phyloP scores from a whole-genome alignment of 371 early-diverging fungal genomes.

The Conidiobolus incongruus region DNA sequence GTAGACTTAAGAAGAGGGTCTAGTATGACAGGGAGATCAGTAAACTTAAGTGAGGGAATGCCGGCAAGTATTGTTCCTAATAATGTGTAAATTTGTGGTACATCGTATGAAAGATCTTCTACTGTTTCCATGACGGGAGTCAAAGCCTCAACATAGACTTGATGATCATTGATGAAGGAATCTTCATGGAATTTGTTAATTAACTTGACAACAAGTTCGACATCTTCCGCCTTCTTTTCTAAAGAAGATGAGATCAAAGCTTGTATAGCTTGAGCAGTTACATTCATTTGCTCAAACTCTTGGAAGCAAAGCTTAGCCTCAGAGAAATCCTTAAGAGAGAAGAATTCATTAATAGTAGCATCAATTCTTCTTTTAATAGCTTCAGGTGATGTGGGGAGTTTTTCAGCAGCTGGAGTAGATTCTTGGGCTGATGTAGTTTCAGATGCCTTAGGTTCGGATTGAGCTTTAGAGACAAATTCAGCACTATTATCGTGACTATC shows the following conservation, averaged over 20 bases:
- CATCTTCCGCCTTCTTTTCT: slow-evolving; percentile 30
- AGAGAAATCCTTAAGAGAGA: slow-evolving; percentile 12
- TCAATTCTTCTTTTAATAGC: slow-evolving; percentile 19
- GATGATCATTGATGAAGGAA: slow-evolving; percentile 13
- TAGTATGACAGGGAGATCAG: too few species aligned
- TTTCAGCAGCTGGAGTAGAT: not conserved
- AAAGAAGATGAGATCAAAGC: slow-evolving; percentile 21
- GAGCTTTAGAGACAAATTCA: not conserved
- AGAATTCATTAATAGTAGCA: slow-evolving; percentile 38
- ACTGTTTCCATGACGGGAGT: slow-evolving; percentile 30
- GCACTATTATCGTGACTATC: not conserved
- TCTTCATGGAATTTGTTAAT: slow-evolving; percentile 21
- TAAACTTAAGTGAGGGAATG: not conserved
- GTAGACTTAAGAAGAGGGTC: not conserved
- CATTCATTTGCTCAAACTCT: slow-evolving; percentile 32
- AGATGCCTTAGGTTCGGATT: not conserved
- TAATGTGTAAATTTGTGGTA: slow-evolving; percentile 34
- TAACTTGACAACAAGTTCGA: slow-evolving; percentile 22
- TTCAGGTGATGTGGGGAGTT: not conserved
- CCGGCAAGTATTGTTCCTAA: not conserved
- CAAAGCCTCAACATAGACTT: slow-evolving; percentile 22
- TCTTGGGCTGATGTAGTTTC: not conserved
- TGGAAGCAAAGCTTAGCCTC: slow-evolving; percentile 36
- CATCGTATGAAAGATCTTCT: slow-evolving; percentile 60
- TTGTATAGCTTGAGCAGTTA: slow-evolving; percentile 19